phyloP scores from a whole-genome alignment of 2,329 filamentous ascomycete species.

The Cladosporium austrohemisphaericum region DNA sequence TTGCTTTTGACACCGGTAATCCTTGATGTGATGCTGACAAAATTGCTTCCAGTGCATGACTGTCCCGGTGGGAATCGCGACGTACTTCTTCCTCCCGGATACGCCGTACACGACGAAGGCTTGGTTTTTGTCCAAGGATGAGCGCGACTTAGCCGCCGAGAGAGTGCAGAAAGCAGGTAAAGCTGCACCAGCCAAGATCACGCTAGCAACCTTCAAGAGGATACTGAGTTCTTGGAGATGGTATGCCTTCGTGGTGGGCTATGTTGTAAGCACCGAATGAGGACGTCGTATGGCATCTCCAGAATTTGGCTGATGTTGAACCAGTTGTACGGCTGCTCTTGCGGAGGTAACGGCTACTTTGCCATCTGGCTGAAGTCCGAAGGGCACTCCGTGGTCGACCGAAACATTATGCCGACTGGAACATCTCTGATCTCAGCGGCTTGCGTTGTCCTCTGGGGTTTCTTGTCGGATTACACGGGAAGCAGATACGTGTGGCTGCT shows the following conservation, averaged over 20 bases:
- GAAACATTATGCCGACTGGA: slow-evolving; percentile 52
- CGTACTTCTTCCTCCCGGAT: slow-evolving; percentile 49
- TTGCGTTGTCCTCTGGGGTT: slow-evolving; percentile 15
- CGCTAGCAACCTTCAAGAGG: background rate
- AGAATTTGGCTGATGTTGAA: background rate
- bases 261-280: background rate
- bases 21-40: background rate
- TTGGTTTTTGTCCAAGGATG: slow-evolving; percentile 37
- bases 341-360: slow-evolving; percentile 36
- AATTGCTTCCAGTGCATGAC: slow-evolving; percentile 37
- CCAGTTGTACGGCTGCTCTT: background rate
- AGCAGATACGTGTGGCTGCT: slow-evolving; percentile 14
- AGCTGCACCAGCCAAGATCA: slow-evolving; percentile 1
- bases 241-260: background rate
- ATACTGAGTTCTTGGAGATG: background rate
- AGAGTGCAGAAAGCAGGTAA: slow-evolving; percentile 1
- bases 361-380: slow-evolving; percentile 44
- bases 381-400: slow-evolving; percentile 50
- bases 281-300: too few species aligned
- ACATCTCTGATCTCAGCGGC: background rate
- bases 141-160: background rate
- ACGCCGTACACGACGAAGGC: slow-evolving; percentile 49
- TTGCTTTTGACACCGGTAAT: background rate
- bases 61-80: slow-evolving; percentile 49
- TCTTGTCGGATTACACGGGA: slow-evolving; percentile 15